Conservation (phyloP, 441 rosid species). For the Croton laevigatus region DNA sequence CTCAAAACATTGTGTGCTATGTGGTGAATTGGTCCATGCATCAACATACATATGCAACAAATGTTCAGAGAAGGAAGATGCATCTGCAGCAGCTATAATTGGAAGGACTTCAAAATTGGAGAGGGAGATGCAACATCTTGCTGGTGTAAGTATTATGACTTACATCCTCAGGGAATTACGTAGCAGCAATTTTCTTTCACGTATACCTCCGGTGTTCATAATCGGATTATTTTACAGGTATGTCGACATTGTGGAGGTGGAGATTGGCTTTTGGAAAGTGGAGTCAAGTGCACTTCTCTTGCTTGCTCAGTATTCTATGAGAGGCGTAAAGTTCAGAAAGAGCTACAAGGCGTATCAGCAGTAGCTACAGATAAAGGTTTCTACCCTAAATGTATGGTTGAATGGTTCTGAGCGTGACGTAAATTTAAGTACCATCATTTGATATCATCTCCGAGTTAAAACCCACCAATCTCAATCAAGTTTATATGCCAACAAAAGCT, state of each 20-base stretch:
- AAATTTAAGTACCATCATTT: neutral
- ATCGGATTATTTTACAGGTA: slow-evolving; percentile 43
- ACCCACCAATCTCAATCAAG: neutral
- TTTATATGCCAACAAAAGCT: neutral
- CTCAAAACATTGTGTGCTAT: slow-evolving; percentile 80
- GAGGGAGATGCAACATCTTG: slow-evolving; percentile 87
- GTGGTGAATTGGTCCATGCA: slow-evolving; percentile 82
- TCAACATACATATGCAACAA: slow-evolving; percentile 62
- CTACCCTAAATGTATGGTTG: slow-evolving; percentile 76
- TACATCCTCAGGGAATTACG: slow-evolving; percentile 1
- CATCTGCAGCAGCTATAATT: slow-evolving; percentile 52
- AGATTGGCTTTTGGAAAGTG: slow-evolving; percentile 84
- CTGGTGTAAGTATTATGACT: slow-evolving; percentile 49
- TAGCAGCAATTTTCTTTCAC: neutral
- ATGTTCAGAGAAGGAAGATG: slow-evolving; percentile 55
- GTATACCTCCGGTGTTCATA: neutral
- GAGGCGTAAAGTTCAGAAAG: slow-evolving; percentile 90
- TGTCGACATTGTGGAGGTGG: slow-evolving; percentile 97
- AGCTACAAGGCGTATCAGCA: slow-evolving; percentile 60
- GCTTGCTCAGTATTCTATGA: slow-evolving; percentile 92
- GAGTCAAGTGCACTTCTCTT: slow-evolving; percentile 84
- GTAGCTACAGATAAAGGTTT: slow-evolving; percentile 60
- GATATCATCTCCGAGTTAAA: neutral
- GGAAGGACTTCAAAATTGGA: slow-evolving; percentile 87
- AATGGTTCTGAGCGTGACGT: slow-evolving; percentile 72